Evolutionary conservation across 2,329 filamentous ascomycete species (phyloP).

Genomic region (Penicillium griseofulvum): DNA sequence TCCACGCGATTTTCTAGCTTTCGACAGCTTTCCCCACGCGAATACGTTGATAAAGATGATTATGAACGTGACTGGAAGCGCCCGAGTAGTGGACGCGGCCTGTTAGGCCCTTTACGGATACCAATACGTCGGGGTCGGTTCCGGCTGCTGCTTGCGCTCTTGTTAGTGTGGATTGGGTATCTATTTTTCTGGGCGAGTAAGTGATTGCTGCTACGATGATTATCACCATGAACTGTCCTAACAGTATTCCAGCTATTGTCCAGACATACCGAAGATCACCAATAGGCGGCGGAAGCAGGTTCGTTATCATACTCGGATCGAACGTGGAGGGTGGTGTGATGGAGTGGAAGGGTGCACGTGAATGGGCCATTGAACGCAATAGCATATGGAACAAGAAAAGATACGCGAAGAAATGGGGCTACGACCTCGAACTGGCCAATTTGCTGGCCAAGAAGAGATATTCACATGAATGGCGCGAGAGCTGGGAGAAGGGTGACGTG

Average conservation of each 20-base stretch:
- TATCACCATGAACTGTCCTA: neutral
- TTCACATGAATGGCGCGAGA: conserved; percentile 97
- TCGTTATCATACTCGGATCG: conserved; percentile 87
- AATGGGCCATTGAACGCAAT: conserved; percentile 97
- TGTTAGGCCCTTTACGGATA: conserved; percentile 37
- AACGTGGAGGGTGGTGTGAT: conserved; percentile 96
- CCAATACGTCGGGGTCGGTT: conserved; percentile 66
- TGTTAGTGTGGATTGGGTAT: conserved; percentile 61
- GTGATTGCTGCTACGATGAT: conserved; percentile 35
- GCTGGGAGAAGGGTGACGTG: conserved; percentile 98
- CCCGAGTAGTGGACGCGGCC: conserved; percentile 30
- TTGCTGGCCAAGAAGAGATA: conserved; percentile 99
- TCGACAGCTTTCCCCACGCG: conserved; percentile 43
- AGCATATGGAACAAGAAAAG: conserved; percentile 92
- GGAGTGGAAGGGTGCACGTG: conserved; percentile 96
- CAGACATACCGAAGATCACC: conserved; percentile 67
- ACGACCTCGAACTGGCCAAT: conserved; percentile 92
- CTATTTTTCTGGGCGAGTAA: conserved; percentile 72
- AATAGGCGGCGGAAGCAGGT: conserved; percentile 82
- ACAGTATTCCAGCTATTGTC: conserved; percentile 52
- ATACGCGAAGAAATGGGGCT: conserved; percentile 85
- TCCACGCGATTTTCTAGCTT: conserved; percentile 77
- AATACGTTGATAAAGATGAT: conserved; percentile 71
- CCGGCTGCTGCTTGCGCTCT: conserved; percentile 57
- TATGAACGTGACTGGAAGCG: conserved; percentile 54